Evolutionary conservation across 2,329 filamentous ascomycete genomes (phyloP), one percentile per base, ranked within the genome.

Genomic region (Pseudonectria foliicola): DNA sequence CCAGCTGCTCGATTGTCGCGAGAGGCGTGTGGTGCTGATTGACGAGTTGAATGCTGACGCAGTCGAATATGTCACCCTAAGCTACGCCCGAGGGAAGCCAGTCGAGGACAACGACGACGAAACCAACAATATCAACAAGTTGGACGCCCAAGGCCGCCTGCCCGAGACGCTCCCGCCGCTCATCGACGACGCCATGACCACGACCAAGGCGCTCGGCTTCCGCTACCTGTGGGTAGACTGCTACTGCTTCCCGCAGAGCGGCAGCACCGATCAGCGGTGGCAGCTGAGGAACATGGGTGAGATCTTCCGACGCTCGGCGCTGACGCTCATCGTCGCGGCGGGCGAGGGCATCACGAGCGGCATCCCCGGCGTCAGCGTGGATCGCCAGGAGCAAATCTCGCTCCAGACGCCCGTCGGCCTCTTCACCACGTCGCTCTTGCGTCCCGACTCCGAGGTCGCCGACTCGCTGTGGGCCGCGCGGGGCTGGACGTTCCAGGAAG

Each of bases 221-320:
- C 57, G 49, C 14, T 63, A 62, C 42, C 46, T 64, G 24, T 64
- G 60, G 59, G 51, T 63, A 7, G 59, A 64, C 33, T 53, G 49
- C 10, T 60, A 56, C 34, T 64, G 61, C 36, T 50, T 60, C 16
- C 46, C 53, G 2, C 51, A 53, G 35, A 50, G 48, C 13, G 48
- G 49, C n/a, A 40, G 40, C 2, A 30, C 42, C n/a, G 52, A 53
- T 21, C 48, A 49, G 15, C 42, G 36, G 13, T 44, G 48, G 6
- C 57, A 63, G 29, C 39, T 56, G 21, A 46, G 54, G 10, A 44
- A 50, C 16, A 53, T 61, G 45, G 59, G 54, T 14, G 52, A 58
- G 25, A 59, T 63, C 15, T 61, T 60, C 39, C 38, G 51, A 3
- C 46, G 48, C 6, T 56, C 61, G 7, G 46, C 48, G 3, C 36